Conservation (phyloP, 305 asterid genomes). For the Rubia balearica region DNA sequence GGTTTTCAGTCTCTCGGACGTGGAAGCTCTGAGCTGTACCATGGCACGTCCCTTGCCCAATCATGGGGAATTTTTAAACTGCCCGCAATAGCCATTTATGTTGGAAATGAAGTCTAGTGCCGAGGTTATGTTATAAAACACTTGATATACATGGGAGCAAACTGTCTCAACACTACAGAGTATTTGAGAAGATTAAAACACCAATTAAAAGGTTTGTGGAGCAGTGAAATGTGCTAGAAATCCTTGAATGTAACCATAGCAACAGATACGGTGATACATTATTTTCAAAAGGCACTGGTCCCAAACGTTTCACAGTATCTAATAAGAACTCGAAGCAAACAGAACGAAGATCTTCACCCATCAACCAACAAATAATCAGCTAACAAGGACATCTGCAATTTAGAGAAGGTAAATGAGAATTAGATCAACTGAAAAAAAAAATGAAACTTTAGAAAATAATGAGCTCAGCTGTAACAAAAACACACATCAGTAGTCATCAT, state of each 20-base stretch:
- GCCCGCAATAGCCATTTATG: background rate
- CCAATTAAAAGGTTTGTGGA: background rate
- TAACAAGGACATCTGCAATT: background rate
- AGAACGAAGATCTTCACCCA: background rate
- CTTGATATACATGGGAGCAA: background rate
- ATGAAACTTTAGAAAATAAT: background rate
- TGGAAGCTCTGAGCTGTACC: constrained; percentile 7
- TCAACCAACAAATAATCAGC: constrained; percentile 1
- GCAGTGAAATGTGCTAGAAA: background rate
- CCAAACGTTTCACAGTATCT: constrained; percentile 3
- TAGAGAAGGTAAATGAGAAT: background rate
- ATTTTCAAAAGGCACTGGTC: constrained; percentile 1
- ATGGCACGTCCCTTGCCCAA: background rate
- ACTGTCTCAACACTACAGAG: background rate
- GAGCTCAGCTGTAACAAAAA: background rate
- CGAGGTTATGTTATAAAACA: background rate
- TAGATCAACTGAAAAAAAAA: background rate
- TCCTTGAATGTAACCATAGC: background rate
- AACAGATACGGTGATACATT: background rate
- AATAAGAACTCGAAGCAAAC: constrained; percentile 1
- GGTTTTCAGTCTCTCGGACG: background rate
- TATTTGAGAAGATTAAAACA: background rate
- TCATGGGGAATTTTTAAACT: background rate
- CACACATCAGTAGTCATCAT: background rate
- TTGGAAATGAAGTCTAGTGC: background rate